A percentile compares a stretch with the other conserved stretches of the same genome.
Conservation (phyloP, 2,329 filamentous ascomycete genomes). For the Colletotrichum cordylinicola region DNA sequence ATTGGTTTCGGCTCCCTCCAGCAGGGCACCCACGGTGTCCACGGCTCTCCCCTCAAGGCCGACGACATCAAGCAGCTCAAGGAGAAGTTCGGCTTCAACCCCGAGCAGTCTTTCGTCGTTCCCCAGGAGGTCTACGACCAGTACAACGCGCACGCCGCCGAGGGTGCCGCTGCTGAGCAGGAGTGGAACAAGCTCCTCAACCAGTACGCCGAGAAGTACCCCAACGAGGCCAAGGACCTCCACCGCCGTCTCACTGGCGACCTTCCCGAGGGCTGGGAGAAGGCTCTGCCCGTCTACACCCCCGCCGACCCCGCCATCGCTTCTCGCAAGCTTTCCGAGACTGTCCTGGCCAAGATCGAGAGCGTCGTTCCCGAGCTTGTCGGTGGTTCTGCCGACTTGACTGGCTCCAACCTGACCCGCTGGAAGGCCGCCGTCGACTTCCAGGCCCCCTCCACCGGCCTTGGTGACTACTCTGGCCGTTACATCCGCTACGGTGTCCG, state of each 20-base stretch:
- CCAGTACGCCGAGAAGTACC: slow-evolving; percentile 83
- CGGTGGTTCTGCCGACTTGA: slow-evolving; percentile 96
- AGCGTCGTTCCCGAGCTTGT: slow-evolving; percentile 84
- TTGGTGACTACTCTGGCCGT: slow-evolving; percentile 89
- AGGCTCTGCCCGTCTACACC: slow-evolving; percentile 89
- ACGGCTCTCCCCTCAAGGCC: slow-evolving; percentile 93
- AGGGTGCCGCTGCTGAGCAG: slow-evolving; percentile 87
- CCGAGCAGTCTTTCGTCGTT: slow-evolving; percentile 89
- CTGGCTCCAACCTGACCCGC: slow-evolving; percentile 96
- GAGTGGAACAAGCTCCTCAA: slow-evolving; percentile 95
- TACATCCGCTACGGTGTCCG: slow-evolving; percentile 94
- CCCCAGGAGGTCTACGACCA: slow-evolving; percentile 93
- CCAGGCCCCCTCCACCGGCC: slow-evolving; percentile 84
- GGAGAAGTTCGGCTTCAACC: slow-evolving; percentile 94
- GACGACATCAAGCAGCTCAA: slow-evolving; percentile 96
- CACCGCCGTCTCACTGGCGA: slow-evolving; percentile 79
- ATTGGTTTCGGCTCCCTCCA: slow-evolving; percentile 96
- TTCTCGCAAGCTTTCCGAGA: slow-evolving; percentile 96
- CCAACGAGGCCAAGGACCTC: slow-evolving; percentile 81
- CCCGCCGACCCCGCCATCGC: slow-evolving; percentile 83
- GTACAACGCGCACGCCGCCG: slow-evolving; percentile 83
- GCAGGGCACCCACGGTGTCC: slow-evolving; percentile 92
- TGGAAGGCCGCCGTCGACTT: slow-evolving; percentile 98
- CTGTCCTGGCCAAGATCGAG: slow-evolving; percentile 88
- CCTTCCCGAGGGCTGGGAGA: slow-evolving; percentile 96